A percentile compares a stretch with the other conserved stretches of the same genome.
Conservation (phyloP, 2,329 filamentous ascomycete genomes). For the Pestalotiopsis sp. region DNA sequence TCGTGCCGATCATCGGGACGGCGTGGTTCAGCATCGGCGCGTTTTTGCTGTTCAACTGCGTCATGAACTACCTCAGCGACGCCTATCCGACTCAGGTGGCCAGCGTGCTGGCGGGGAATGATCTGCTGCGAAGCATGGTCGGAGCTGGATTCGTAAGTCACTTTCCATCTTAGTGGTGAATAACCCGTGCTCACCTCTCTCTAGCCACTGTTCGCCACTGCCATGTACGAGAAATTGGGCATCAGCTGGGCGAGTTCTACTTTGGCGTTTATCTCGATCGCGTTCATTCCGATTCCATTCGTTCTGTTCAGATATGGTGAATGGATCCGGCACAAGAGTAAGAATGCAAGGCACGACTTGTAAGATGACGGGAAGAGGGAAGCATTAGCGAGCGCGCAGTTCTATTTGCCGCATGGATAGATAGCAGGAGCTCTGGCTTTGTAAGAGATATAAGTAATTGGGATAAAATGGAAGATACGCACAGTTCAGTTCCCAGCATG, state of each 20-base stretch:
- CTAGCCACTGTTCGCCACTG: constrained; percentile 23
- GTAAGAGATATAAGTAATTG: no score
- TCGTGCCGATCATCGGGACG: constrained; percentile 55
- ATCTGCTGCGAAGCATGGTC: constrained; percentile 22
- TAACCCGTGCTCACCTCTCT: neutral
- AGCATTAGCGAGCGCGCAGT: neutral
- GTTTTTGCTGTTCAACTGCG: constrained; percentile 26
- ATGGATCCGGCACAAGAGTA: constrained; percentile 24
- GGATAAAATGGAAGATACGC: no score
- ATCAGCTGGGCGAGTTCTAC: constrained; percentile 26
- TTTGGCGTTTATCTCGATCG: constrained; percentile 23
- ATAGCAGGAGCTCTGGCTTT: no score
- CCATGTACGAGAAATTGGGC: constrained; percentile 24
- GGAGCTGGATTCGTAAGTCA: constrained; percentile 23
- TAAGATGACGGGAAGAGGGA: neutral
- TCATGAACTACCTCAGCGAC: constrained; percentile 28
- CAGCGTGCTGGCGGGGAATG: constrained; percentile 26
- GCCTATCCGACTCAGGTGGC: constrained; percentile 24
- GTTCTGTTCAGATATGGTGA: constrained; percentile 22
- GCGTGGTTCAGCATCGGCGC: constrained; percentile 41
- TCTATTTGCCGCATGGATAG: neutral
- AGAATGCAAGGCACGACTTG: constrained; percentile 25
- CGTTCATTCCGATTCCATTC: constrained; percentile 27
- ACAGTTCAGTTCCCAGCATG: no score
- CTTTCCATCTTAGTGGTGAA: neutral